Percentiles rank a stretch among this genome's conserved stretches.
These are phyloP conservation scores for Populus nigra DNA, from an alignment of 345 rosid species.

Conservation along the genomic window DNA sequence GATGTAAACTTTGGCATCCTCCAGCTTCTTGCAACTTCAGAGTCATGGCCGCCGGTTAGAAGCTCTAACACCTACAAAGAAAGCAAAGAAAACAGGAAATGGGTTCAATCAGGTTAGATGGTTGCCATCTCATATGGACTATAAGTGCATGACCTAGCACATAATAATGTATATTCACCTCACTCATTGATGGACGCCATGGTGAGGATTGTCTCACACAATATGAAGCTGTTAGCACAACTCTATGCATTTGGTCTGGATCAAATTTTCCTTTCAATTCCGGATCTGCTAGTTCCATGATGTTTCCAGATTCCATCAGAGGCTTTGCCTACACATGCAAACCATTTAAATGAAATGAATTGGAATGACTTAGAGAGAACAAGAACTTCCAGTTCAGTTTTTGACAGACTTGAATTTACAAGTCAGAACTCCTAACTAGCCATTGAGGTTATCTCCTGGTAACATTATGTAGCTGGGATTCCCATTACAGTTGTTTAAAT, in stretches of 20 bases:
- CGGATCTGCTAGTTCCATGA: conserved; percentile 61
- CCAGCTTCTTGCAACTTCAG: conserved; percentile 58
- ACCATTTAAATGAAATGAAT: background rate
- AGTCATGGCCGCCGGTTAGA: conserved; percentile 54
- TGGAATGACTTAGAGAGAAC: background rate
- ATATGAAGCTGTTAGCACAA: conserved; percentile 64
- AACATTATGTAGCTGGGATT: background rate
- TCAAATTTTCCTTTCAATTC: conserved; percentile 55
- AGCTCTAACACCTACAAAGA: conserved; percentile 61
- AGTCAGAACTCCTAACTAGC: background rate
- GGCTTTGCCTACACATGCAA: conserved; percentile 59
- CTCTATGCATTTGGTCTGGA: conserved; percentile 58
- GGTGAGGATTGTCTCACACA: conserved; percentile 77
- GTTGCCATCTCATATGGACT: background rate
- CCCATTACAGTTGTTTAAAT: background rate
- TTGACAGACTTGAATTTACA: too few relatives aligned
- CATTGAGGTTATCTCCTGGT: background rate
- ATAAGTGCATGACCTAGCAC: too few relatives aligned
- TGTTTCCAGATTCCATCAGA: conserved; percentile 68
- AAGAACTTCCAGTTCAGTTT: too few relatives aligned
- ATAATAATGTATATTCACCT: conserved; percentile 35
- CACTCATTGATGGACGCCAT: conserved; percentile 83
- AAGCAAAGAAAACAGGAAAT: background rate
- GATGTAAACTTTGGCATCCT: conserved; percentile 60
- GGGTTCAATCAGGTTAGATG: background rate